phyloP scores from a whole-genome alignment of 2,329 filamentous ascomycete genomes.

The Colletotrichum sp. region DNA sequence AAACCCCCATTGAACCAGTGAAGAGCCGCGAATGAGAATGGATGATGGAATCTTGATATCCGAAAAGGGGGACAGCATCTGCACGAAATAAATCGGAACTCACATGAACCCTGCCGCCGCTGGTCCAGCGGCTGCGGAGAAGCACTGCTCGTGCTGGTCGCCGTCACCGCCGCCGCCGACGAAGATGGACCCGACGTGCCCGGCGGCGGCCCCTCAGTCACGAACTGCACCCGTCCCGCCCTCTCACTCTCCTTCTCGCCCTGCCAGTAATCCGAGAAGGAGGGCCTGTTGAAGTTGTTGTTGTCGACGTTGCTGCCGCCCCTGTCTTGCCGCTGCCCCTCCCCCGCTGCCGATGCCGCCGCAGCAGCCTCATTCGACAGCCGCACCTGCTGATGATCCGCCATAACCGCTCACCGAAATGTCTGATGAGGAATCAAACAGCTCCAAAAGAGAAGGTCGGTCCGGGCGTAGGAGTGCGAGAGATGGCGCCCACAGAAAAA shows the following conservation, averaged over 20 bases:
- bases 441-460: neutral
- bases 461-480: neutral
- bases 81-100: neutral
- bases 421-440: neutral
- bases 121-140: neutral
- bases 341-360: neutral
- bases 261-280: slow-evolving; percentile 55
- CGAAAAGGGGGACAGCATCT: neutral
- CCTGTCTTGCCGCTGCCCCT: neutral
- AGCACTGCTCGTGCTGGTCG: neutral
- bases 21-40: neutral
- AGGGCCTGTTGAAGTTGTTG: slow-evolving; percentile 37
- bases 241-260: slow-evolving; percentile 43
- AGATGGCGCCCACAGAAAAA: neutral
- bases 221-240: slow-evolving; percentile 38
- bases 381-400: slow-evolving; percentile 4
- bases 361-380: neutral
- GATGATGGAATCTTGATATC: slow-evolving; percentile 1
- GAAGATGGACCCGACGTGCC: slow-evolving; percentile 9
- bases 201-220: slow-evolving; percentile 32
- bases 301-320: neutral
- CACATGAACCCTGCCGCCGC: slow-evolving; percentile 6
- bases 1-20: neutral
- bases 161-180: neutral
- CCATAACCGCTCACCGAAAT: neutral